Percentiles rank a stretch among this genome's conserved stretches.
Conservation (phyloP, 1,284 basidiomycete species). For the Melampsora americana region DNA sequence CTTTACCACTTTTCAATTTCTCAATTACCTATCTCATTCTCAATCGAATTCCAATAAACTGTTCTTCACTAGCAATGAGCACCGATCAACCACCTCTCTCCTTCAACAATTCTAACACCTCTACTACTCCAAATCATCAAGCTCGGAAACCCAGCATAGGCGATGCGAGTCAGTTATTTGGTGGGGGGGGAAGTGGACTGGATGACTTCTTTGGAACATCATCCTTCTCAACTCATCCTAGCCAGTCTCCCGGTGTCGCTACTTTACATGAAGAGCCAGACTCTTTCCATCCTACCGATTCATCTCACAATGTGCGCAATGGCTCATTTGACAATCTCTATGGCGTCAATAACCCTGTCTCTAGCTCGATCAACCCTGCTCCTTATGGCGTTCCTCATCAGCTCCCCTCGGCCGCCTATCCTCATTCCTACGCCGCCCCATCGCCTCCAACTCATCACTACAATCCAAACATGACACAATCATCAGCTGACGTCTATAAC, state of each 20-base stretch:
- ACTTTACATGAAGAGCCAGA: background rate
- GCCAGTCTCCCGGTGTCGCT: background rate
- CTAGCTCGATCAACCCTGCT: background rate
- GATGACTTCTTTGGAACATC: conserved; percentile 41
- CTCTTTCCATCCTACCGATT: background rate
- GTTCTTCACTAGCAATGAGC: background rate
- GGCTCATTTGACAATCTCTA: background rate
- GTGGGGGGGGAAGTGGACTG: conserved; percentile 15
- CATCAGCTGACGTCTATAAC: background rate
- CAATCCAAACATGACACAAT: background rate
- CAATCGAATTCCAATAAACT: too few relatives aligned
- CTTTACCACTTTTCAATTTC: too few relatives aligned
- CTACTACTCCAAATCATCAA: conserved; percentile 13
- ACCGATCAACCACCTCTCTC: background rate
- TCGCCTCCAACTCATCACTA: background rate
- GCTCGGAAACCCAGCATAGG: conserved; percentile 33
- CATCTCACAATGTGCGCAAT: background rate
- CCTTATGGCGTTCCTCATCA: background rate
- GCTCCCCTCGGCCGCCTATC: background rate
- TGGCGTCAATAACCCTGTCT: background rate
- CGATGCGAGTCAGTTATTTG: conserved; percentile 43
- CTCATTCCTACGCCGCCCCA: conserved; percentile 1
- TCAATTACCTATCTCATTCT: too few relatives aligned
- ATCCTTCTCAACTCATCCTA: conserved; percentile 10
- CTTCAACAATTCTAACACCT: background rate